A percentile compares a stretch with the other conserved stretches of the same genome.
phyloP scores from a whole-genome alignment of 2,329 filamentous ascomycete species.

The Microdochium nivale region DNA sequence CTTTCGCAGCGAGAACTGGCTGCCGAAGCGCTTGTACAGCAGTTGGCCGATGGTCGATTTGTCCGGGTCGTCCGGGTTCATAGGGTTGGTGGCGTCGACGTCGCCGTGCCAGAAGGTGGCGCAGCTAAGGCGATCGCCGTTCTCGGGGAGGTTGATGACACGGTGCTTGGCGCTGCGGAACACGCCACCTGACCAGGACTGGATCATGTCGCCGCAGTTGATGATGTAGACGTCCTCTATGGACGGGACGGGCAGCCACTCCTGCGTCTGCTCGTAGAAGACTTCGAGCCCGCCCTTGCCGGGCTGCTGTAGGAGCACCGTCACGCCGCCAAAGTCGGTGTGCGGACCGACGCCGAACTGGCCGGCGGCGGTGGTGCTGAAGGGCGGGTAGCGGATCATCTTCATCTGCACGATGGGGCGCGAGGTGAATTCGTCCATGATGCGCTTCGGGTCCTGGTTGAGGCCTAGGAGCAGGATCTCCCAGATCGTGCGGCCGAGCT shows the following conservation, averaged over 20 bases:
- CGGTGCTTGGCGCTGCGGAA: constrained; percentile 11
- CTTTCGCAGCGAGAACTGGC: constrained; percentile 2
- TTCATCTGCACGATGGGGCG: constrained; percentile 12
- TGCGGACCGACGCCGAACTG: constrained; percentile 12
- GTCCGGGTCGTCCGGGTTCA: constrained; percentile 7
- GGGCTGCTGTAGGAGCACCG: constrained; percentile 14
- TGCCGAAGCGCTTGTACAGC: constrained; percentile 11
- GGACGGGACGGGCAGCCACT: constrained; percentile 11
- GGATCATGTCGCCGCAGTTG: constrained; percentile 13
- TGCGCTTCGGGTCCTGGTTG: constrained; percentile 3
- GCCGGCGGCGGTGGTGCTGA: not conserved
- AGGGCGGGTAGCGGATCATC: constrained; percentile 11
- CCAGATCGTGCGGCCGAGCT: constrained; percentile 15
- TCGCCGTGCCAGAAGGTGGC: constrained; percentile 17
- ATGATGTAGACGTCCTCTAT: constrained; percentile 12
- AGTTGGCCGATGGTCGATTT: constrained; percentile 13
- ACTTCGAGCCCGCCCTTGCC: constrained; percentile 15
- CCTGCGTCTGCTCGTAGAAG: constrained; percentile 5
- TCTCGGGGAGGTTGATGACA: constrained; percentile 2
- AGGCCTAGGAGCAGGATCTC: constrained; percentile 16
- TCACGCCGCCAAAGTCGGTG: constrained; percentile 16
- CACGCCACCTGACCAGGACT: constrained; percentile 6
- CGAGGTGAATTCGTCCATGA: constrained; percentile 11
- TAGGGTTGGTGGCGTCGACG: constrained; percentile 13
- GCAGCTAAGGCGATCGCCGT: constrained; percentile 5